Percentiles rank a stretch among this genome's conserved stretches.
phyloP scores from a whole-genome alignment of 2,329 filamentous ascomycete genomes.

The Apiospora arundinis region DNA sequence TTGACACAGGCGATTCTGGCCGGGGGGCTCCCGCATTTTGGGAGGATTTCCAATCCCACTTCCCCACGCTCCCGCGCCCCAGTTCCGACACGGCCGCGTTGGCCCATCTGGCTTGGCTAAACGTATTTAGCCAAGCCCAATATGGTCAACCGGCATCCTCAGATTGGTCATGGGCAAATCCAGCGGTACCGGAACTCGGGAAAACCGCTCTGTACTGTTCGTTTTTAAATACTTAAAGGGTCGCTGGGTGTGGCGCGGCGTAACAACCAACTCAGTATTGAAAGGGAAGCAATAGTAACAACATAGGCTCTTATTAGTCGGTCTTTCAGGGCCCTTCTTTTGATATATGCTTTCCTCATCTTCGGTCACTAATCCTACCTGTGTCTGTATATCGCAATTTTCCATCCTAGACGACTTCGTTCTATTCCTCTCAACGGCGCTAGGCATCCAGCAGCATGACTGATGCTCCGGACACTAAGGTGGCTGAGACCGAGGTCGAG shows the following conservation, averaged over 20 bases:
- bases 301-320: background rate
- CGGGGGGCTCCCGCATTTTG: background rate
- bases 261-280: background rate
- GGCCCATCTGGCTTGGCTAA: background rate
- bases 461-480: background rate
- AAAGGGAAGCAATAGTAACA: background rate
- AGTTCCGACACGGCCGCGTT: background rate
- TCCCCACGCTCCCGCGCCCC: constrained; percentile 13
- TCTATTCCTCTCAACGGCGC: background rate
- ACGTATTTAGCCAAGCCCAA: constrained; percentile 4
- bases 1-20: background rate
- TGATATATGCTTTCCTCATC: background rate
- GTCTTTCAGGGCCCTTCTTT: background rate
- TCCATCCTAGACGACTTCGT: background rate
- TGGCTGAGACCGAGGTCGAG: background rate
- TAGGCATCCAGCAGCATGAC: background rate
- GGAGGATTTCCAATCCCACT: constrained; percentile 7
- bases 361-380: background rate
- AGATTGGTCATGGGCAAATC: background rate
- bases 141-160: background rate
- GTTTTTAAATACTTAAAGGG: background rate
- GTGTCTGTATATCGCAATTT: background rate
- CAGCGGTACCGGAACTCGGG: constrained; percentile 4
- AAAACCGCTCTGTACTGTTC: background rate
- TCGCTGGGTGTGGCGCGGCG: background rate